These are phyloP conservation scores for Fraxinus excelsior DNA, from an alignment of 257 asterid genomes.

Conservation along the genomic window DNA sequence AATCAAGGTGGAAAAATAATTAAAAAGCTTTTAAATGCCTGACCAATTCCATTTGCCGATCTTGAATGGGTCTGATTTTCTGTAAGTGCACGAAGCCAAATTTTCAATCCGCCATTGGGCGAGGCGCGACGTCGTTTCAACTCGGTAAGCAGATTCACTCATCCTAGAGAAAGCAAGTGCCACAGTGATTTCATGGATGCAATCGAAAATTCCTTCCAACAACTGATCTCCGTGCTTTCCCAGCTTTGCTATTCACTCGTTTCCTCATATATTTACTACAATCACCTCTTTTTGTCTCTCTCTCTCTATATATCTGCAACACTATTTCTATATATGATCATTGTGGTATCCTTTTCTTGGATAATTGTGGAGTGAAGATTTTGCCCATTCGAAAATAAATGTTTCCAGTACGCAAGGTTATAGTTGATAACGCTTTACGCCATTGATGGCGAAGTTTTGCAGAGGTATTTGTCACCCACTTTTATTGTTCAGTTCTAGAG, in stretches of 20 bases:
- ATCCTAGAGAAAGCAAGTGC: constrained; percentile 74
- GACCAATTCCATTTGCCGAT: constrained; percentile 88
- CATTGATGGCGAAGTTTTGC: constrained; percentile 55
- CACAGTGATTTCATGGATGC: constrained; percentile 86
- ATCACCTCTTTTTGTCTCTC: neutral
- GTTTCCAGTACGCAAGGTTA: constrained; percentile 60
- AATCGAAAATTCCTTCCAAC: constrained; percentile 72
- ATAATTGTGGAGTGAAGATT: neutral
- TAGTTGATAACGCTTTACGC: constrained; percentile 50
- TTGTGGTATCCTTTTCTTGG: no score
- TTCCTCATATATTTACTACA: constrained; percentile 39
- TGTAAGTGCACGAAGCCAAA: constrained; percentile 58
- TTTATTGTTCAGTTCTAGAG: no score
- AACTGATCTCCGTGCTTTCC: constrained; percentile 87
- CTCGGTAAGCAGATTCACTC: constrained; percentile 89
- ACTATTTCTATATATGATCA: constrained; percentile 10
- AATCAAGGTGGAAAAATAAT: neutral
- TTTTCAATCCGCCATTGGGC: constrained; percentile 93
- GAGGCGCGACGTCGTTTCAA: constrained; percentile 87
- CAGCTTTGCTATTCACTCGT: constrained; percentile 63
- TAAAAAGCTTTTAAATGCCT: neutral
- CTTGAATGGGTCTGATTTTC: constrained; percentile 82
- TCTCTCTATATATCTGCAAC: constrained; percentile 10
- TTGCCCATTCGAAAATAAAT: constrained; percentile 26
- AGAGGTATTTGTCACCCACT: neutral